phyloP scores from a whole-genome alignment of 768 basidiomycete genomes.

The Leccinum boreale region DNA sequence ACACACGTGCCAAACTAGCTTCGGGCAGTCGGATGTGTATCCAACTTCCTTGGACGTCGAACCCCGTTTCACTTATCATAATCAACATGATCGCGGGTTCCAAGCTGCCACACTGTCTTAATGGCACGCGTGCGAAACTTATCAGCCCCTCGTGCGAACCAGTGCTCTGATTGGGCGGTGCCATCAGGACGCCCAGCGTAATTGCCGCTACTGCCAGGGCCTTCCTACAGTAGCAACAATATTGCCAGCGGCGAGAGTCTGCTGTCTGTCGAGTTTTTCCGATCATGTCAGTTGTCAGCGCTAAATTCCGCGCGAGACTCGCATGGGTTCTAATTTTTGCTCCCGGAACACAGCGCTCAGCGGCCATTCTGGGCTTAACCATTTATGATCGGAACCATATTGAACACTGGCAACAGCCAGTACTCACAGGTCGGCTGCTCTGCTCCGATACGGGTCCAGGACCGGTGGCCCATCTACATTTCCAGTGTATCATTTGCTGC shows the following conservation, averaged over 20 bases:
- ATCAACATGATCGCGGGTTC: not conserved
- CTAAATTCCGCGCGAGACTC: not conserved
- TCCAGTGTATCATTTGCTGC: slow-evolving; percentile 1
- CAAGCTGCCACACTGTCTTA: no score
- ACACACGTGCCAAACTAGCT: not conserved
- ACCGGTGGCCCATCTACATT: not conserved
- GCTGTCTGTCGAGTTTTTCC: not conserved
- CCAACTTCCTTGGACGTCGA: not conserved
- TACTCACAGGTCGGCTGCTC: not conserved
- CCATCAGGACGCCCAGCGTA: not conserved
- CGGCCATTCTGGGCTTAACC: not conserved
- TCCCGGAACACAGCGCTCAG: not conserved
- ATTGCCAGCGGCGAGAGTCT: not conserved
- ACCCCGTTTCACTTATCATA: not conserved
- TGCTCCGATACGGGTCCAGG: not conserved
- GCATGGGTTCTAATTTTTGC: not conserved
- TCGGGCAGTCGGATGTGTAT: not conserved
- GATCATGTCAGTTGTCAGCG: not conserved
- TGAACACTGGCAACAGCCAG: not conserved
- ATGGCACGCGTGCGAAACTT: not conserved
- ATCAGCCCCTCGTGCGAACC: not conserved
- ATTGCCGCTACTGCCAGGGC: not conserved
- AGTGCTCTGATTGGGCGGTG: not conserved
- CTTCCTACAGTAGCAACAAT: not conserved
- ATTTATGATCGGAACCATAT: not conserved